Evolutionary conservation across 331 rosid genomes (phyloP), one percentile per base, ranked within the genome.

Genomic region (Spiraea crenata): DNA sequence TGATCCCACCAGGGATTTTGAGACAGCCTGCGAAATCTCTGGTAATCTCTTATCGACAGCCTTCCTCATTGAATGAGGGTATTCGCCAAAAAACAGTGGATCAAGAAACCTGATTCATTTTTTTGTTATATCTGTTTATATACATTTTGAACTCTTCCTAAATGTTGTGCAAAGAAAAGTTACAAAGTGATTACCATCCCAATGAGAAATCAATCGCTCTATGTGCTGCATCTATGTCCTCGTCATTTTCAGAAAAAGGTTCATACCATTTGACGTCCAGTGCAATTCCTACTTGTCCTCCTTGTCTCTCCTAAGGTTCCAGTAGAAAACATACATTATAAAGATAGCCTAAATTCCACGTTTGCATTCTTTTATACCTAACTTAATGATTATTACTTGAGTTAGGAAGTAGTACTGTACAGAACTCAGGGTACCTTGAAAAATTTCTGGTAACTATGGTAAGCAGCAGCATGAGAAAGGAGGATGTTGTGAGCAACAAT

Each of bases 401-500:
- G n/a, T 54, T 20, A 5, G 40, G 50, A 54, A 13, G 64, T 59
- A 35, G 9, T 39, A 14, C 15, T 16, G 16, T 17, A 4, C 10
- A 7, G 51, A 56, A 56, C 9, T 13, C 5, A 25, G 54, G 50
- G 46, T 63, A 93, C 97, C 97, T 90, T 93, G 82, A 93, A 93
- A 79, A 82, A 82, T n/a, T 19, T 77, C 62, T 77, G 85, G 76
- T 90, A 93, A 72, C 69, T 78, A 69, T 45, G 89, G 72, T 88
- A 93, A 67, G 86, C 83, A 3, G 97, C 88, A 57, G 90, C 89
- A 64, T 93, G 98, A 52, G 98, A 88, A 40, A 90, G 77, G 70
- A 93, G 92, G 75, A 90, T 90, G 77, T 93, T 85, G 70, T 88
- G 96, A 60, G 93, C 98, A 55, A 88, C 98, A 78, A 82, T 80